phyloP scores from a whole-genome alignment of 768 basidiomycete genomes.

The Amanita thiersii region DNA sequence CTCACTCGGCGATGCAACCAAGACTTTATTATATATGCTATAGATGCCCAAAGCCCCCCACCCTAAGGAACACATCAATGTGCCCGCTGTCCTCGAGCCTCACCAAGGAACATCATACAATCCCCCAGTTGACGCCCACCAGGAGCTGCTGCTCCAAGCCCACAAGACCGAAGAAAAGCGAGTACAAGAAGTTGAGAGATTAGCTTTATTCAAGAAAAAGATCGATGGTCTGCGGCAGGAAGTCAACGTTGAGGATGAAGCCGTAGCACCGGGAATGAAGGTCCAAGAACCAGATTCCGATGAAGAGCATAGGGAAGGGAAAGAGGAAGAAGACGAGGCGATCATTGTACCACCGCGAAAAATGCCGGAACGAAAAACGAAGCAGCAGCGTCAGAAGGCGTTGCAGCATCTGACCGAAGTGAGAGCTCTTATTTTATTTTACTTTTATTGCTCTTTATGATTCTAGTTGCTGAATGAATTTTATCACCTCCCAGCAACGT shows the following conservation, averaged over 20 bases:
- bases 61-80: constrained; percentile 33
- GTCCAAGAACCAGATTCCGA: constrained; percentile 40
- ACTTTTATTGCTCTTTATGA: no score
- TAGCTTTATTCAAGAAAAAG: constrained; percentile 44
- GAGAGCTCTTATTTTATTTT: constrained; percentile 11
- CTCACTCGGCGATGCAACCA: constrained; percentile 4
- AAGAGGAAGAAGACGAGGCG: constrained; percentile 19
- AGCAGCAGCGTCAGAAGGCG: constrained; percentile 57
- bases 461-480: neutral
- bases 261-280: constrained; percentile 57
- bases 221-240: constrained; percentile 41
- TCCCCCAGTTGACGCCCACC: constrained; percentile 67
- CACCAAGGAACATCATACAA: constrained; percentile 89
- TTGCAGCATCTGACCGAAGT: constrained; percentile 60
- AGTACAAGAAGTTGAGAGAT: constrained; percentile 42
- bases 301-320: constrained; percentile 22
- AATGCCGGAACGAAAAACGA: constrained; percentile 34
- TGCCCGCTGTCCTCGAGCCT: constrained; percentile 63
- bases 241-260: constrained; percentile 22
- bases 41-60: constrained; percentile 4
- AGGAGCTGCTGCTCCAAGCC: constrained; percentile 61
- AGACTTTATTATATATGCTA: no score
- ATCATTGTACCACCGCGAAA: constrained; percentile 23
- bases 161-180: constrained; percentile 56
- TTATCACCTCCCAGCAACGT: constrained; percentile 56